Percentiles rank a stretch among this genome's conserved stretches.
These are phyloP conservation scores for Periglandula ipomoeae DNA, from an alignment of 2,329 filamentous ascomycete species.

Conservation along the genomic window DNA sequence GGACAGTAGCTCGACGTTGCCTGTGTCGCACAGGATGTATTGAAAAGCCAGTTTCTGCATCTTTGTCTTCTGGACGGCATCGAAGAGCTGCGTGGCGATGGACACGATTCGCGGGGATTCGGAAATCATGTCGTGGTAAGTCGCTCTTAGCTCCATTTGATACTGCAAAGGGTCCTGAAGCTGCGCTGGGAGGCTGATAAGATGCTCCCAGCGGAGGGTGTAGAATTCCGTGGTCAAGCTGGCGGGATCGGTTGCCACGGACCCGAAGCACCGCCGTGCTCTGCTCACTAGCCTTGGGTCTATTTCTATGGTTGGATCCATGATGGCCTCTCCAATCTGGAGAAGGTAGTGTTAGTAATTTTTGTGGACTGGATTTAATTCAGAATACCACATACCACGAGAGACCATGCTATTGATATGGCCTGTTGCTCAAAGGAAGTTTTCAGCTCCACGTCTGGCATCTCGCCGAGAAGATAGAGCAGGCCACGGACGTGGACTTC, in stretches of 20 bases:
- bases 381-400: constrained; percentile 1
- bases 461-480: neutral
- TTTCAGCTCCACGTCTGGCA: neutral
- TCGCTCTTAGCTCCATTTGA: neutral
- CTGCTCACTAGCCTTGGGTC: neutral
- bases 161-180: neutral
- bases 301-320: constrained; percentile 2
- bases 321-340: constrained; percentile 6
- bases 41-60: neutral
- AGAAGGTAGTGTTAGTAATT: no score
- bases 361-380: no score
- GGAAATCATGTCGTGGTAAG: neutral
- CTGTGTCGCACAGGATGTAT: constrained; percentile 3
- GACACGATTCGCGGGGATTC: neutral
- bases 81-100: neutral
- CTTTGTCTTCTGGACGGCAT: neutral
- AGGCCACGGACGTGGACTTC: constrained; percentile 4
- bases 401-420: neutral
- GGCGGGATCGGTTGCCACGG: neutral
- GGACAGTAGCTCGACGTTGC: constrained; percentile 1
- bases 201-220: constrained; percentile 1
- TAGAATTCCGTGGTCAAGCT: neutral
- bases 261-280: neutral
- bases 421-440: neutral
- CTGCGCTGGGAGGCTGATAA: constrained; percentile 1